A percentile compares a stretch with the other conserved stretches of the same genome.
Evolutionary conservation across 1,139 yeast genomes (phyloP).

Genomic region (Schwanniomyces etchellsii): DNA sequence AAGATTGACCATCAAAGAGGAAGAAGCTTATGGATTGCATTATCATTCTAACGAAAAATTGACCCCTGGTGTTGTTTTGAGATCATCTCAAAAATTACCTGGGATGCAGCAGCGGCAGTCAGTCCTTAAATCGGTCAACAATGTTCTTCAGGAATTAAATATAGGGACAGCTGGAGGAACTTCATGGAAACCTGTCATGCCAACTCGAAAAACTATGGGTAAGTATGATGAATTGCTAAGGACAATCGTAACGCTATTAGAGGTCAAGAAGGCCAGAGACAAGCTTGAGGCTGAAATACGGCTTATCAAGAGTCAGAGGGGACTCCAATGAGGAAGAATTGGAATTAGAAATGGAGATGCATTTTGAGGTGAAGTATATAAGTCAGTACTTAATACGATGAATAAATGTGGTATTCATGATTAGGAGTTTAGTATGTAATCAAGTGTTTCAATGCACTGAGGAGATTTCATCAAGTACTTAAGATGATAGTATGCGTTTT

Average conservation of each 20-base stretch:
- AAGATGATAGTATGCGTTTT: no score
- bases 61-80: conserved; percentile 70
- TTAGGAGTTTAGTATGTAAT: no score
- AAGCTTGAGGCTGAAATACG: conserved; percentile 77
- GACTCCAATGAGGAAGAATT: conserved; percentile 18
- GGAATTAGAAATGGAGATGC: no score
- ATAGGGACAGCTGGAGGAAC: conserved; percentile 57
- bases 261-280: conserved; percentile 82
- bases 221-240: conserved; percentile 75
- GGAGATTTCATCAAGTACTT: no score
- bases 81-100: conserved; percentile 56
- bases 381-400: no score
- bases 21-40: conserved; percentile 78
- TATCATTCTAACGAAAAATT: conserved; percentile 73
- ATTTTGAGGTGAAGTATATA: conserved; percentile 4
- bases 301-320: conserved; percentile 49
- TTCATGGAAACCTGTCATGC: conserved; percentile 73
- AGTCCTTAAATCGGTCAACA: conserved; percentile 68
- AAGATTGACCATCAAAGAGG: conserved; percentile 70
- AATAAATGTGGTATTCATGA: no score
- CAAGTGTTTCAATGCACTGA: no score
- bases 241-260: conserved; percentile 68
- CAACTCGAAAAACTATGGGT: conserved; percentile 74
- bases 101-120: conserved; percentile 49
- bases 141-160: conserved; percentile 73